Percentiles rank a stretch among this genome's conserved stretches.
These are phyloP conservation scores for Albatrellus sp. DNA, from an alignment of 1,284 basidiomycete genomes.

Conservation along the genomic window DNA sequence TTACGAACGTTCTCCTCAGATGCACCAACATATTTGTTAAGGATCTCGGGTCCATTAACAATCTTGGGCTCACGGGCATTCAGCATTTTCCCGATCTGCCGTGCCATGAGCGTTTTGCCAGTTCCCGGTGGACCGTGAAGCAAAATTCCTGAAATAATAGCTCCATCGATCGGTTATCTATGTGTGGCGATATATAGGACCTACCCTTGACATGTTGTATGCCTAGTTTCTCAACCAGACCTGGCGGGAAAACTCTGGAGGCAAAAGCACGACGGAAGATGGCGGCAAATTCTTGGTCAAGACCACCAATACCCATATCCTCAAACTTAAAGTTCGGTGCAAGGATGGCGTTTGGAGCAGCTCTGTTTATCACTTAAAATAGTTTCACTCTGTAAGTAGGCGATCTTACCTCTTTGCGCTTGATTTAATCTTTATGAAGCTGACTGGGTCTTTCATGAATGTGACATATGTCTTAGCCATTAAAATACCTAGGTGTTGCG, in stretches of 20 bases:
- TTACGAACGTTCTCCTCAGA: slow-evolving; percentile 99
- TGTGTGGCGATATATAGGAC: slow-evolving; percentile 6
- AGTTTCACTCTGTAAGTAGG: neutral
- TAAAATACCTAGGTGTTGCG: slow-evolving; percentile 53
- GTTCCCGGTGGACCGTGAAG: slow-evolving; percentile 96
- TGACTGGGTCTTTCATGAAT: slow-evolving; percentile 75
- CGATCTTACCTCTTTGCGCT: slow-evolving; percentile 72
- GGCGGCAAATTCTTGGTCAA: slow-evolving; percentile 90
- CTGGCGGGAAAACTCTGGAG: slow-evolving; percentile 94
- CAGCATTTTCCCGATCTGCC: slow-evolving; percentile 99
- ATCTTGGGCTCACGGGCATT: slow-evolving; percentile 98
- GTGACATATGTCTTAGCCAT: slow-evolving; percentile 89
- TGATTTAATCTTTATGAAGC: slow-evolving; percentile 83
- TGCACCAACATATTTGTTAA: slow-evolving; percentile 96
- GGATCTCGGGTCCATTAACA: slow-evolving; percentile 95
- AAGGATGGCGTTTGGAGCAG: slow-evolving; percentile 90
- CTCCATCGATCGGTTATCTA: neutral
- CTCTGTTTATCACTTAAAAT: slow-evolving; percentile 27
- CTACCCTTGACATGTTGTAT: slow-evolving; percentile 97
- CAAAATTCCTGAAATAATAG: slow-evolving; percentile 58
- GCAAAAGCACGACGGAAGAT: slow-evolving; percentile 99
- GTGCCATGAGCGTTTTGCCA: slow-evolving; percentile 95
- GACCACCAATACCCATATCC: slow-evolving; percentile 99
- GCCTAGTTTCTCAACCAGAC: slow-evolving; percentile 93
- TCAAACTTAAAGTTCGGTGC: slow-evolving; percentile 99